Base-by-base conservation (phyloP, 441 rosid genomes). In the Bruguiera hainesii region DNA sequence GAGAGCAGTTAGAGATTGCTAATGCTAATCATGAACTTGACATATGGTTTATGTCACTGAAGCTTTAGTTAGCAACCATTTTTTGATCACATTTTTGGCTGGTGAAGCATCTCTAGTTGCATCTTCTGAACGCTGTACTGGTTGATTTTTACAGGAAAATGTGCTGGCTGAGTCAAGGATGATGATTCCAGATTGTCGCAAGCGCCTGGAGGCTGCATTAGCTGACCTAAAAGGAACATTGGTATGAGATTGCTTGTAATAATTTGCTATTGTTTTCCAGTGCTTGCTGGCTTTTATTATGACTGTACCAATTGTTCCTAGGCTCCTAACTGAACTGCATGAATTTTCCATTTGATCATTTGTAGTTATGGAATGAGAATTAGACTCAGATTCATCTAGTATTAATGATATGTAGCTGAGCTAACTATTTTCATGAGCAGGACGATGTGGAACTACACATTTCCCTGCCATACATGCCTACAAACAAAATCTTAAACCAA, bases 101-200 rank as follows among this genome's bases (percentile, higher is more conserved):
- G 16, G 46, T 39, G 46, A 39, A 39, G 15, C 46, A 39, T 42
- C 48, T 42, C 48, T 42, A 11, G 48, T 42, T 42, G 13, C 18
- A 42, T 42, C 18, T 42, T 42, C 16, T 13, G 5, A 42, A 42
- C 3, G 48, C 18, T 42, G 48, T 13, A 13, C 18, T 51, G 65
- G 72, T 74, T 56, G 75, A 9, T 60, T 25, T 74, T 57, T 75
- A 63, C 83, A 91, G 96, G 99, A 94, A 78, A 94, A 89, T 75
- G 99, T 94, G 75, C 83, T 94, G 75, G 98, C 91, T 70, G 98
- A 91, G 76, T 94, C 98, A 48, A 91, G 98, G 82, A 91, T 94
- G 98, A 94, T 94, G 97, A 75, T 91, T 75, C 99, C 98, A 6
- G 96, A 94, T 74, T 87, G 97, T 60, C 87, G 77, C 77, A 91